Base-by-base conservation (phyloP, 768 basidiomycete genomes). In the Rhizopogon vulgaris region DNA sequence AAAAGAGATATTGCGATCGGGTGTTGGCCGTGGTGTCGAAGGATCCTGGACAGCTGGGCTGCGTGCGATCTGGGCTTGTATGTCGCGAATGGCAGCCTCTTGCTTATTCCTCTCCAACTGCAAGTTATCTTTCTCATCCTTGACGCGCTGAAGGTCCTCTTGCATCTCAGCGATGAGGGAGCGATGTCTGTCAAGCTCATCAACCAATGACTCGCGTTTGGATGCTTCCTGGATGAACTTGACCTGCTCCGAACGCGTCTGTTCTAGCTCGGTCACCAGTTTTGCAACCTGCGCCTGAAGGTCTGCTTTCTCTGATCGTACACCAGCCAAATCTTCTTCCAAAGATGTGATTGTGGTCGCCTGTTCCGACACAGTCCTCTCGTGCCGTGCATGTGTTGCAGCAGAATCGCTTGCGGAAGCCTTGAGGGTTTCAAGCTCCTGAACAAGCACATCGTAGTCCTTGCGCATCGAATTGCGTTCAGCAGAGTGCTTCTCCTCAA, bases 101-200 rank as follows among this genome's bases (percentile, higher is more conserved):
- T 87, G 82, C 45, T 77, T 80, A 56, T 56, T 72, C 69, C 83
- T 88, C 71, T 94, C 90, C 8, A 78, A 72, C 53, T 85, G 87
- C 14, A 94, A 72, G 14, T 61, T 74, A 63, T 90, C 91, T 67
- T 87, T 88, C 70, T 91, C 89, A 60, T 91, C 85, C 70, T 87
- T 88, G 61, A 83, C 81, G 41, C 78, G 81, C 65, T 90, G 87
- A 24, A 92, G 71, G 56, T 79, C 83, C 54, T 86, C 84, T 58
- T 91, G 89, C 66, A 85, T 70, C 59, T 92, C 90, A 24, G 84
- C 83, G 14, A 92, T 73, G 27, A 83, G 73, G 8, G 83, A 84
- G 24, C 87, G 87, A 65, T 90, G 87, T 34, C 76, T 80, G 59
- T 92, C 89, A 32, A 93, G 72, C 61, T 94, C 89, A 18, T 78